Base-by-base conservation (phyloP, 2,329 filamentous ascomycete species). In the Aurifilum marmelostoma region DNA sequence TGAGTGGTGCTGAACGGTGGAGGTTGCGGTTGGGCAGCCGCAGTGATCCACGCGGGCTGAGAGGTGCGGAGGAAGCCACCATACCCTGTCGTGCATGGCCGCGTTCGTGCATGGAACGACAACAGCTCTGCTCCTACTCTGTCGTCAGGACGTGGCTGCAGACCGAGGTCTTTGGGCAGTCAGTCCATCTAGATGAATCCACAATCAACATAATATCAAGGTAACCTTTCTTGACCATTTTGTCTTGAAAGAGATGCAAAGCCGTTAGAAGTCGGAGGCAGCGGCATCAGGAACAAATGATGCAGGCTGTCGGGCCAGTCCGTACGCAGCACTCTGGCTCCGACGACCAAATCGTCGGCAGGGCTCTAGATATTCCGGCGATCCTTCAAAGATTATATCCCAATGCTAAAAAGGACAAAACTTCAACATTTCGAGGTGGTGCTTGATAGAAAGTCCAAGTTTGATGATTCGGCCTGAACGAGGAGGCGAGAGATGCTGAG, bases 41-140 rank as follows among this genome's bases (percentile, higher is more conserved):
- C 54, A 27, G 14, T 34, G 56, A 32, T 34, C 21, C 21, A 34
- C 18, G 56, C 56, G 56, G 56, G 29, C 32, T 59, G 32, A 9
- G 16, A 37, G 7, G 29, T 16, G 56, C 29, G 56, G 29, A 59
- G 32, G 16, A 32, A 47, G 34, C 4, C 4, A 34, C 4, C 34
- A 34, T 47, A 47, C 43, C 43, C 43, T 47, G 43, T 37, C 56
- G 21, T 59, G 56, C 56, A 59, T 59, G 59, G 59, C 59, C 16
- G 59, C n/a, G n/a, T n/a, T n/a, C n/a, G n/a, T n/a, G n/a, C 27
- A 43, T 16, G 59, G 18, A 61, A 61, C 59, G 59, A 61, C 59
- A 41, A 6, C 8, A 34, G 11, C 59, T 41, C n/a, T 21, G 12
- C 18, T 61, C 21, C 39, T 12, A 9, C 24, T 18, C 56, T 59